Conservation (phyloP, 2,329 filamentous ascomycete species). For the Corinectria fuckeliana region DNA sequence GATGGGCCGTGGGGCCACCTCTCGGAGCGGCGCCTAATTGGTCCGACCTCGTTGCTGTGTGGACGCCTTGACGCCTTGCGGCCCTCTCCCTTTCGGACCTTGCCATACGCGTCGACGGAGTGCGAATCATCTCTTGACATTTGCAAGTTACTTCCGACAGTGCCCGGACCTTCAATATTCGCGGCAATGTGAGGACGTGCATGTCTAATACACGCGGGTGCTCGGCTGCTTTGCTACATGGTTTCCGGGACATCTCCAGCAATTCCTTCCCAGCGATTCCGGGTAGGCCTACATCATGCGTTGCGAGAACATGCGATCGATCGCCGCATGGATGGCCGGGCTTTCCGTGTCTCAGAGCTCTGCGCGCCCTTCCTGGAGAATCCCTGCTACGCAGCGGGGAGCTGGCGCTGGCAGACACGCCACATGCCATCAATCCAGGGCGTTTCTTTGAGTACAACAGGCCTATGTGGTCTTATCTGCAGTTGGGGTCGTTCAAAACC, state of each 20-base stretch:
- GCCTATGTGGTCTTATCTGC: background rate
- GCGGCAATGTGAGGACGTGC: conserved; percentile 2
- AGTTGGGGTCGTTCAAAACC: background rate
- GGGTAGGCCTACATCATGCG: background rate
- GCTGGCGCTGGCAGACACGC: conserved; percentile 4
- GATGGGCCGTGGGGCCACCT: background rate
- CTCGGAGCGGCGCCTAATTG: conserved; percentile 6
- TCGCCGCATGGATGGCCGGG: conserved; percentile 8
- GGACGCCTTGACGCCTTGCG: too few species aligned
- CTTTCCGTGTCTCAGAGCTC: conserved; percentile 15
- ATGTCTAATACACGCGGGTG: background rate
- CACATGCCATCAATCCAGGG: background rate
- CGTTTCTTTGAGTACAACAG: background rate
- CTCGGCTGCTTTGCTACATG: background rate
- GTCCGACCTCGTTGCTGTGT: conserved; percentile 7
- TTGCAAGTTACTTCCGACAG: background rate
- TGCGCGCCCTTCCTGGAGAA: conserved; percentile 3
- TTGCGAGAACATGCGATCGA: conserved; percentile 12
- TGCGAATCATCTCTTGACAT: background rate
- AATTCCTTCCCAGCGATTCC: background rate
- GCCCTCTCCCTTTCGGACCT: background rate
- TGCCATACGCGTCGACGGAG: background rate
- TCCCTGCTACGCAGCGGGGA: background rate
- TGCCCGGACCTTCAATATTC: background rate
- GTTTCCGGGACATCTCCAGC: background rate